These are phyloP conservation scores for Ascochyta viciae-villosae DNA, from an alignment of 2,329 filamentous ascomycete genomes.

Conservation along the genomic window DNA sequence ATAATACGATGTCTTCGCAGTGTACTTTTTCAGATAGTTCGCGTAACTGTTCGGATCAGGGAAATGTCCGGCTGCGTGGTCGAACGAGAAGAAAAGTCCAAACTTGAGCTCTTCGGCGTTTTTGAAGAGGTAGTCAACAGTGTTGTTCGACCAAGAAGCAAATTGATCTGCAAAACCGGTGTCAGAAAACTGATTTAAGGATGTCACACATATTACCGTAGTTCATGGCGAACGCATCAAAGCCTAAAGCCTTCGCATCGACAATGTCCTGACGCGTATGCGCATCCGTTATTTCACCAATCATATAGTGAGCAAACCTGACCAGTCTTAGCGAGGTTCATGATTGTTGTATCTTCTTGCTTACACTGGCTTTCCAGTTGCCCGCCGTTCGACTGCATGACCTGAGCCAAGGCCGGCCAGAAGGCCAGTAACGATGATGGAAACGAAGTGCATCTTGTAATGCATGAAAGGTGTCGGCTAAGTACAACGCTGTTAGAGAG, in stretches of 20 bases:
- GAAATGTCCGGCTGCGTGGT: constrained; percentile 34
- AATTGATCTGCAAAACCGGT: constrained; percentile 12
- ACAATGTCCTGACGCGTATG: constrained; percentile 36
- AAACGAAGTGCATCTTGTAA: neutral
- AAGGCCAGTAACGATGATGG: neutral
- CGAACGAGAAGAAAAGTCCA: constrained; percentile 50
- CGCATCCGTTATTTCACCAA: constrained; percentile 27
- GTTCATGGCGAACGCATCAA: constrained; percentile 48
- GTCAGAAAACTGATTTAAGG: neutral
- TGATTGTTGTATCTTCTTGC: neutral
- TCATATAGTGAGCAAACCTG: constrained; percentile 37
- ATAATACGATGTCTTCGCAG: constrained; percentile 35
- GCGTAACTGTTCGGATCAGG: constrained; percentile 36
- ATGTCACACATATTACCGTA: constrained; percentile 25
- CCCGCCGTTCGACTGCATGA: neutral
- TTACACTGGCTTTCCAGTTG: constrained; percentile 8
- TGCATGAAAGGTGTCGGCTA: neutral
- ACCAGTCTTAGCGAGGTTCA: neutral
- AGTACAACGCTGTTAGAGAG: neutral
- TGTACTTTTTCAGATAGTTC: constrained; percentile 33
- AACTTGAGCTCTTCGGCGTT: constrained; percentile 40
- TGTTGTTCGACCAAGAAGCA: constrained; percentile 33
- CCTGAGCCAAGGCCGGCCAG: constrained; percentile 1
- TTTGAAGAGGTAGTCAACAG: constrained; percentile 41
- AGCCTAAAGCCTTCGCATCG: constrained; percentile 38